A percentile compares a stretch with the other conserved stretches of the same genome.
These are phyloP conservation scores for Arctium lappa DNA, from an alignment of 129 eudicot species.

Conservation along the genomic window DNA sequence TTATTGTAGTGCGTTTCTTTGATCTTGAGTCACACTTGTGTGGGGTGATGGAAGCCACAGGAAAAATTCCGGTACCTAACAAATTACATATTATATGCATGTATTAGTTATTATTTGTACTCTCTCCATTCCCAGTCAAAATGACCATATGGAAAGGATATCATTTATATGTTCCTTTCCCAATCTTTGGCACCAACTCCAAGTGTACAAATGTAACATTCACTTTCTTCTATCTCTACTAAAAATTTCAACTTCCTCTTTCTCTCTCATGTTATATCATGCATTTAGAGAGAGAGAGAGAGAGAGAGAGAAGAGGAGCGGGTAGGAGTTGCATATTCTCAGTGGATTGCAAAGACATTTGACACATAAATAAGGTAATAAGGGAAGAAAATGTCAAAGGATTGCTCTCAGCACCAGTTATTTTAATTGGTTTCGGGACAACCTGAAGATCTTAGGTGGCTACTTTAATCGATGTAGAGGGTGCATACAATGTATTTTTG, in stretches of 20 bases:
- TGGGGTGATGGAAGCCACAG: conserved; percentile 71
- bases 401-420: background rate
- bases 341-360: conserved; percentile 7
- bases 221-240: conserved; percentile 12
- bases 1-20: conserved; percentile 61
- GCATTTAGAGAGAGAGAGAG: background rate
- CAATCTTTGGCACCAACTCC: background rate
- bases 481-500: background rate
- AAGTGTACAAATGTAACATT: conserved; percentile 7
- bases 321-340: background rate
- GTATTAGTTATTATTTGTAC: background rate
- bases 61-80: conserved; percentile 73
- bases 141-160: conserved; percentile 6
- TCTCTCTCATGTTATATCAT: background rate
- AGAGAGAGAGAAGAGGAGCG: background rate
- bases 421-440: conserved; percentile 3
- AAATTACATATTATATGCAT: background rate
- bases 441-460: conserved; percentile 3
- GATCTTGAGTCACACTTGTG: conserved; percentile 67
- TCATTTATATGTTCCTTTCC: background rate
- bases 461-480: background rate
- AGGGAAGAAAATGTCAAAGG: background rate
- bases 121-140: conserved; percentile 1
- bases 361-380: conserved; percentile 12
- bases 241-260: background rate